Evolutionary conservation across 73 alveolate genomes (phyloP).

Genomic region (Paraurostyla sp.): DNA sequence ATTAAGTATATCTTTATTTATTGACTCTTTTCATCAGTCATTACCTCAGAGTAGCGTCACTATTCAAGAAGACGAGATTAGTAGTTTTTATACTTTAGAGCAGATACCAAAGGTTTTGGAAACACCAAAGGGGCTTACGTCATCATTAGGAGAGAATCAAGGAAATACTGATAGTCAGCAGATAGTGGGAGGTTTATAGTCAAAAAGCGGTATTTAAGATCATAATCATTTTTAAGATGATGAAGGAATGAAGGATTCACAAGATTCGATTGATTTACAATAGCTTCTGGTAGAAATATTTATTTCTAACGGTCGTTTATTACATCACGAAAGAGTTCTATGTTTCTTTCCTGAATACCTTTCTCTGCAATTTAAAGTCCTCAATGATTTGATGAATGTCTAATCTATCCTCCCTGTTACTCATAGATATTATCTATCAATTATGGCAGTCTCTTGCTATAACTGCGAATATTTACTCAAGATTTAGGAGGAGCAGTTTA

Average conservation of each 20-base stretch:
- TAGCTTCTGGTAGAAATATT: background rate
- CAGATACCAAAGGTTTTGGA: conserved; percentile 17
- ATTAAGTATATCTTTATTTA: background rate
- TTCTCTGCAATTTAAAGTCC: background rate
- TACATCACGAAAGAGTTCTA: conserved; percentile 61
- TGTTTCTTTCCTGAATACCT: conserved; percentile 59
- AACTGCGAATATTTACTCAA: conserved; percentile 62
- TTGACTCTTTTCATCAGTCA: background rate
- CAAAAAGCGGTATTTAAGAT: too few relatives aligned
- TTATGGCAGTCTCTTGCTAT: conserved; percentile 67
- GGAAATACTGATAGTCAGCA: too few relatives aligned
- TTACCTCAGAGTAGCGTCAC: conserved; percentile 19
- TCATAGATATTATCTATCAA: conserved; percentile 54
- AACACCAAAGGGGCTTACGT: conserved; percentile 8
- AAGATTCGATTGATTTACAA: background rate
- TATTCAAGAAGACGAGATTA: conserved; percentile 4
- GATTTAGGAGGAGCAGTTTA: conserved; percentile 61
- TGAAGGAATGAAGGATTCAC: too few relatives aligned
- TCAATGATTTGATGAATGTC: background rate
- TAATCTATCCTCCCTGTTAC: conserved; percentile 50
- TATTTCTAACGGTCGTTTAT: conserved; percentile 47
- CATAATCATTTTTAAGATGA: too few relatives aligned
- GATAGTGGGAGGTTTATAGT: too few relatives aligned
- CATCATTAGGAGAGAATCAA: background rate
- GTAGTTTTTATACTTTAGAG: background rate